phyloP scores from a whole-genome alignment of 371 early-diverging fungal species.

The Saksenaea vasiformis region DNA sequence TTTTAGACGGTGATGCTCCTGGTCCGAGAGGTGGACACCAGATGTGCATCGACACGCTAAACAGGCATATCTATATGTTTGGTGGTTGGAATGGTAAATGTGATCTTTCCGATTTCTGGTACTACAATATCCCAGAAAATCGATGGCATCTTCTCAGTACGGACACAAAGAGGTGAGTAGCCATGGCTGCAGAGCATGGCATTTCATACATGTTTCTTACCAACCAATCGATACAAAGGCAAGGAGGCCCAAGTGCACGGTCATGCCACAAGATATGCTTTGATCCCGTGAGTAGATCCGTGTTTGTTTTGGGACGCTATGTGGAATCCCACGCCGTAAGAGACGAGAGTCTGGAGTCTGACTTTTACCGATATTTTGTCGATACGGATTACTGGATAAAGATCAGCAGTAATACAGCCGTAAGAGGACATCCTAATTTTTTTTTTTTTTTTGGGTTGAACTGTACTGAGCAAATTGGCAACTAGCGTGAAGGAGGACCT shows the following conservation, averaged over 20 bases:
- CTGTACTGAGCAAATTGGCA: not conserved
- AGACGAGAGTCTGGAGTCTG: conserved; percentile 67
- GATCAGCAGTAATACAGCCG: conserved; percentile 75
- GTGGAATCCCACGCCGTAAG: conserved; percentile 73
- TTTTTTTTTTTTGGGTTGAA: too few species aligned
- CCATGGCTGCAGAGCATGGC: not conserved
- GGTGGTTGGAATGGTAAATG: conserved; percentile 96
- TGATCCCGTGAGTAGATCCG: conserved; percentile 70
- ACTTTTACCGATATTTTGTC: conserved; percentile 89
- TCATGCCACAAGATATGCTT: conserved; percentile 94
- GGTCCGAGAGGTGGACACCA: conserved; percentile 93
- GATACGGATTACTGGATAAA: conserved; percentile 68
- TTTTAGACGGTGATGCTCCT: conserved; percentile 39
- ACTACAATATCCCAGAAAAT: conserved; percentile 57
- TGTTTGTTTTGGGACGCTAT: conserved; percentile 89
- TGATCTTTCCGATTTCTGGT: conserved; percentile 94
- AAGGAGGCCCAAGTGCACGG: conserved; percentile 87
- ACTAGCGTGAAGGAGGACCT: conserved; percentile 80
- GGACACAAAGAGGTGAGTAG: conserved; percentile 57
- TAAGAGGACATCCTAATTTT: conserved; percentile 19
- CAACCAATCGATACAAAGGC: conserved; percentile 35
- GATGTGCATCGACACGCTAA: conserved; percentile 86
- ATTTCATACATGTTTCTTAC: not conserved
- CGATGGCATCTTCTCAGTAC: conserved; percentile 76
- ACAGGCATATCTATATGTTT: conserved; percentile 81